phyloP scores from a whole-genome alignment of 2,329 filamentous ascomycete genomes.

The Cercospora zeina region DNA sequence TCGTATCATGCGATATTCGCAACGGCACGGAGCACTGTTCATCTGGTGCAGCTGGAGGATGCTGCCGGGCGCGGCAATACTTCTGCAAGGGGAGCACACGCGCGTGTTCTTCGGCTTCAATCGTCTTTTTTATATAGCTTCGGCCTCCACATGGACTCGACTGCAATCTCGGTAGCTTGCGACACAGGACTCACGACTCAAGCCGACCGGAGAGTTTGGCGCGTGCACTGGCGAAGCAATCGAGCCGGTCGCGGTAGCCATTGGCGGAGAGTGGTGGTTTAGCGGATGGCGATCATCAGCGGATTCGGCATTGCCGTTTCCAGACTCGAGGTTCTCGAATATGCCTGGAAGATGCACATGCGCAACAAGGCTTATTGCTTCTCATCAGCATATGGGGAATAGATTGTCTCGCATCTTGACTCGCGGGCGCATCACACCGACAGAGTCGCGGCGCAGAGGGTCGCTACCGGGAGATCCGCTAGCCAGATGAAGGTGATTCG shows the following conservation, averaged over 20 bases:
- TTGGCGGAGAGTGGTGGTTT: background rate
- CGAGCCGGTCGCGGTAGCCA: background rate
- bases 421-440: conserved; percentile 1
- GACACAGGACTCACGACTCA: background rate
- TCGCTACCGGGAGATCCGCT: conserved; percentile 14
- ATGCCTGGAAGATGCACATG: conserved; percentile 7
- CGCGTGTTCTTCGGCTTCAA: conserved; percentile 11
- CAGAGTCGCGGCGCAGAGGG: background rate
- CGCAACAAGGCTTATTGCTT: background rate
- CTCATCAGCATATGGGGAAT: background rate
- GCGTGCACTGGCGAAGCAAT: background rate
- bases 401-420: background rate
- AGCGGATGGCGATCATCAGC: background rate
- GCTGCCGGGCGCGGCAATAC: conserved; percentile 3
- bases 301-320: background rate
- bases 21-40: background rate
- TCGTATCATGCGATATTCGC: background rate
- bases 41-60: background rate
- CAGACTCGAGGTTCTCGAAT: conserved; percentile 1
- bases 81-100: conserved; percentile 2
- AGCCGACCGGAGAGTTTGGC: background rate
- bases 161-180: conserved; percentile 5
- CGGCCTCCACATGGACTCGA: conserved; percentile 1
- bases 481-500: conserved; percentile 18
- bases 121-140: conserved; percentile 3